Conservation (phyloP, 202 grass and related monocot genomes). For the Elaeis oleifera region DNA sequence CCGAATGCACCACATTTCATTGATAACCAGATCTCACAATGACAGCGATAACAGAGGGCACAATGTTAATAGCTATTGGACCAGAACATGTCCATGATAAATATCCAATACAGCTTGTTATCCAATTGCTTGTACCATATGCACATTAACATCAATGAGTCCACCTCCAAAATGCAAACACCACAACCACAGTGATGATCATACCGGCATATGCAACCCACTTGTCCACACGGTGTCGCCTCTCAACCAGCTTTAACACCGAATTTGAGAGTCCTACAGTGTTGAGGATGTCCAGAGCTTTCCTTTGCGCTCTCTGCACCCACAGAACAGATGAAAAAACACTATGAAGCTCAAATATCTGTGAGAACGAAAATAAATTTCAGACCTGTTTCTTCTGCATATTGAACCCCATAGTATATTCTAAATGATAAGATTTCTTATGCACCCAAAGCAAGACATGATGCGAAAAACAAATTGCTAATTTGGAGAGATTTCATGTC, state of each 20-base stretch:
- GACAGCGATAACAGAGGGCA: too few species aligned
- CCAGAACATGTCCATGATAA: too few species aligned
- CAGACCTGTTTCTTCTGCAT: too few species aligned
- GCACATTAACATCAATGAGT: slow-evolving; percentile 42
- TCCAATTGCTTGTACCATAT: too few species aligned
- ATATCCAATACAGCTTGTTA: too few species aligned
- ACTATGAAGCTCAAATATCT: slow-evolving; percentile 10
- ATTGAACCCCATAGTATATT: too few species aligned
- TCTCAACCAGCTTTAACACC: slow-evolving; percentile 88
- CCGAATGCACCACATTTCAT: too few species aligned
- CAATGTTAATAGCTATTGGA: too few species aligned
- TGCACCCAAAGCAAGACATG: too few species aligned
- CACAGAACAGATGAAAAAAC: neutral
- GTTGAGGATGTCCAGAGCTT: slow-evolving; percentile 92
- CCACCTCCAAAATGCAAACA: slow-evolving; percentile 68
- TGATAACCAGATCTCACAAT: too few species aligned
- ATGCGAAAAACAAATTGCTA: too few species aligned
- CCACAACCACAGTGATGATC: slow-evolving; percentile 50
- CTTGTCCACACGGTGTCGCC: slow-evolving; percentile 76
- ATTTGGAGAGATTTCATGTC: neutral
- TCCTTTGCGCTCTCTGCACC: slow-evolving; percentile 87
- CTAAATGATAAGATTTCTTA: too few species aligned
- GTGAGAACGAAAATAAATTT: neutral
- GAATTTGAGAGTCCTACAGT: slow-evolving; percentile 85
- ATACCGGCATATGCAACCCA: slow-evolving; percentile 90